These are phyloP conservation scores for Jaltomata sinuosa DNA, from an alignment of 257 asterid species.

Conservation along the genomic window DNA sequence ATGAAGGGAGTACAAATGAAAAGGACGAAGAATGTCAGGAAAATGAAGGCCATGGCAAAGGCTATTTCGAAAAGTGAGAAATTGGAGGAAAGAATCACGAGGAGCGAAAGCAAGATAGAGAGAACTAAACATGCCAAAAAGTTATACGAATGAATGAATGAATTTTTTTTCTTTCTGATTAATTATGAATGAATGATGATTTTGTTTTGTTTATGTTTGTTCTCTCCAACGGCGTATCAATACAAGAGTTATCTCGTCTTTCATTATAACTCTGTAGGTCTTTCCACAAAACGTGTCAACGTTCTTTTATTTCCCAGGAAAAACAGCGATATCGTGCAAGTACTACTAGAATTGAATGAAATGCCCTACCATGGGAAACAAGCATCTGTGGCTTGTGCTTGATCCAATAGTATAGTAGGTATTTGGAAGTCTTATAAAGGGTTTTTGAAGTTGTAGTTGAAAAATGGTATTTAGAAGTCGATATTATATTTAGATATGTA, in stretches of 20 bases:
- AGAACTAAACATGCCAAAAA: conserved; percentile 53
- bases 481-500: too few species aligned
- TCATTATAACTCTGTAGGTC: neutral
- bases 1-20: conserved; percentile 51
- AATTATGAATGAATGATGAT: neutral
- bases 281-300: neutral
- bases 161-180: neutral
- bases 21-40: conserved; percentile 52
- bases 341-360: neutral
- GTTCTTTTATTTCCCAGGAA: neutral
- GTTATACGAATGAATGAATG: conserved; percentile 27
- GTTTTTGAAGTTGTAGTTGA: neutral
- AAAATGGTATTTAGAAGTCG: neutral
- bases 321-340: neutral
- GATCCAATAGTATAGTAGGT: neutral
- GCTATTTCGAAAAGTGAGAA: conserved; percentile 48
- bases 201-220: neutral
- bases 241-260: neutral
- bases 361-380: neutral
- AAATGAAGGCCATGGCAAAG: conserved; percentile 63
- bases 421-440: neutral
- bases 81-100: conserved; percentile 30
- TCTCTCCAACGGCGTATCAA: neutral
- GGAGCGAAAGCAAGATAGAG: conserved; percentile 37
- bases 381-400: neutral